These are phyloP conservation scores for Tetracladium setigerum DNA, from an alignment of 495 filamentous ascomycete genomes.

Conservation along the genomic window DNA sequence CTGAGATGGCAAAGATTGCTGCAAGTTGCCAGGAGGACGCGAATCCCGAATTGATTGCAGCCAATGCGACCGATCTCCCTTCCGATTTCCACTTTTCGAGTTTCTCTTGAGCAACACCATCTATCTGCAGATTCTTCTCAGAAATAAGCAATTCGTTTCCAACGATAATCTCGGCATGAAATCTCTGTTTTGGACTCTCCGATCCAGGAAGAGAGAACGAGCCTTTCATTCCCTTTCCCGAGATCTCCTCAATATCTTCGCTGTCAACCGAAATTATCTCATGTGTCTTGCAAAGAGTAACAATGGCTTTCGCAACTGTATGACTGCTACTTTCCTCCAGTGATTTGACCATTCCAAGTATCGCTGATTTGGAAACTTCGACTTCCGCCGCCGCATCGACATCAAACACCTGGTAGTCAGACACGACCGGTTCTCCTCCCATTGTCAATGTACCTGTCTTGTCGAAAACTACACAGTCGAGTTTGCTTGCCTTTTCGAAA, in stretches of 20 bases:
- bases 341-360: conserved; percentile 47
- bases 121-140: conserved; percentile 29
- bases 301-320: conserved; percentile 79
- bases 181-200: conserved; percentile 5
- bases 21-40: conserved; percentile 30
- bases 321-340: conserved; percentile 82
- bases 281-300: conserved; percentile 51
- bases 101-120: conserved; percentile 22
- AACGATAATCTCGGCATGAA: conserved; percentile 58
- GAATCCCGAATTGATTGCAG: conserved; percentile 35
- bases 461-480: conserved; percentile 89
- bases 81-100: conserved; percentile 61
- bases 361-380: neutral
- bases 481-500: conserved; percentile 83
- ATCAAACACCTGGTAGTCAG: conserved; percentile 55
- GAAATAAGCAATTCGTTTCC: conserved; percentile 76
- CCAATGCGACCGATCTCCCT: conserved; percentile 67
- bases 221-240: conserved; percentile 77
- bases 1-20: conserved; percentile 51
- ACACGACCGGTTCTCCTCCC: conserved; percentile 73
- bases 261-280: conserved; percentile 26
- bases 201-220: conserved; percentile 39
- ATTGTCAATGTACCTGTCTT: conserved; percentile 91
- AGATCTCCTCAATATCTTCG: conserved; percentile 59
- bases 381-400: conserved; percentile 19